Base-by-base conservation (phyloP, 2,329 filamentous ascomycete species). In the Neonectria sp. region DNA sequence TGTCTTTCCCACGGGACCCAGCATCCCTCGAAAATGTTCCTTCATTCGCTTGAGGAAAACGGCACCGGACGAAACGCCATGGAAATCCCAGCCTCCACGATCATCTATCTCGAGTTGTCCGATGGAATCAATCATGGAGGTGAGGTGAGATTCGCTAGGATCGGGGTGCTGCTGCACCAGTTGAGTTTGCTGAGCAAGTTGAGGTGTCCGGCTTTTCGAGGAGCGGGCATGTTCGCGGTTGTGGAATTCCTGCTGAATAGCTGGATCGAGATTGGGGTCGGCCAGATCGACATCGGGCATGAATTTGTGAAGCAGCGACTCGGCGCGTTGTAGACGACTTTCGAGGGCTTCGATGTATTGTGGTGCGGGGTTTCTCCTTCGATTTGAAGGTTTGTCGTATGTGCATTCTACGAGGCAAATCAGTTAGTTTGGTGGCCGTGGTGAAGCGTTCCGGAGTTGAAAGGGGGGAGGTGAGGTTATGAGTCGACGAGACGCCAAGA, bases 71-170 rank as follows among this genome's bases (percentile, higher is more conserved):
- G 95, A 98, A 70, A 93, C 93, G 55, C 96, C 96, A 77, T 97
- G 94, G 76, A 97, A 99, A 80, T 98, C 95, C 91, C 95, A 97
- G 74, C 96, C 91, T 48, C 95, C 95, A 74, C 91, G 90, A 73
- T 98, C 95, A 75, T 97, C 95, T 37, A 98, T 86, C 76, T 98
- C 95, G 21, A 99, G 86, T 78, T 95, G 93, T 40, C 95, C 96
- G 3, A 95, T 94, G 48, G 93, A 93, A 77, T 95, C 93, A 65
- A 98, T 95, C 95, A 99, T 98, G 31, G 95, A 97, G 77, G 95
- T 91, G 29, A 99, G 85, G 71, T 95, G 89, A 12, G 89, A 90
- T 72, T 95, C 94, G 51, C 91, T 87, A 33, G 87, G 86, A 52
- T 83, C 81, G 31, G 70, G 75, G 59, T 71, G 77, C 8, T 76